A percentile compares a stretch with the other conserved stretches of the same genome.
These are phyloP conservation scores for Penicillium nordicum DNA, from an alignment of 2,329 filamentous ascomycete species.

Conservation along the genomic window DNA sequence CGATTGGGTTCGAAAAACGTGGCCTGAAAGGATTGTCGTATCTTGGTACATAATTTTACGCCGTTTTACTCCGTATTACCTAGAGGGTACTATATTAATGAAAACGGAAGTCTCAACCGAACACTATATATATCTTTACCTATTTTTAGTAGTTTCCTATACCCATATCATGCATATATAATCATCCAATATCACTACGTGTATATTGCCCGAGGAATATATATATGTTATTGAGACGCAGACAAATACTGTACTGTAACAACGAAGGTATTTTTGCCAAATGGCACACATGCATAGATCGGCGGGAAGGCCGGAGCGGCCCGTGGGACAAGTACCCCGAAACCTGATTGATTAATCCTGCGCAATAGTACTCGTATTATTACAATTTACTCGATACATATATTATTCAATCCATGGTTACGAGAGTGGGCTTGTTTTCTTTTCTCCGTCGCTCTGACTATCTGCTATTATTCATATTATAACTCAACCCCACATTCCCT, in stretches of 20 bases:
- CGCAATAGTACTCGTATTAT: slow-evolving; percentile 16
- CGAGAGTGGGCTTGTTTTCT: not conserved
- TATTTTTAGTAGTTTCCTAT: not conserved
- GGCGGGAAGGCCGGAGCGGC: slow-evolving; percentile 30
- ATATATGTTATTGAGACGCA: not conserved
- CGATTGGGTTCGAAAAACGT: slow-evolving; percentile 28
- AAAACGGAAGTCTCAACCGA: slow-evolving; percentile 1
- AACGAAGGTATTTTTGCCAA: slow-evolving; percentile 7
- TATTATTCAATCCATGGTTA: slow-evolving; percentile 2
- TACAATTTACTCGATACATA: slow-evolving; percentile 3
- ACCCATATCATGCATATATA: not conserved
- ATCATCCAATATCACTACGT: too few relatives aligned
- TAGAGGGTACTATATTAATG: not conserved
- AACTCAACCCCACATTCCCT: not conserved
- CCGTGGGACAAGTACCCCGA: slow-evolving; percentile 29
- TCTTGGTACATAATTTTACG: slow-evolving; percentile 1
- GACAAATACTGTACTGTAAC: not conserved
- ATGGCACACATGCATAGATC: slow-evolving; percentile 29
- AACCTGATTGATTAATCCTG: slow-evolving; percentile 9
- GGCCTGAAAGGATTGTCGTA: slow-evolving; percentile 8
- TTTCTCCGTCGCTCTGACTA: not conserved
- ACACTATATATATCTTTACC: not conserved
- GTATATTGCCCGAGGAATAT: not conserved
- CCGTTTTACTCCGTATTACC: not conserved
- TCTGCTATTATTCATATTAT: not conserved